Percentiles rank a stretch among this genome's conserved stretches.
Evolutionary conservation across 371 early-diverging fungal genomes (phyloP).

Genomic region (Rhizopus stolonifer): DNA sequence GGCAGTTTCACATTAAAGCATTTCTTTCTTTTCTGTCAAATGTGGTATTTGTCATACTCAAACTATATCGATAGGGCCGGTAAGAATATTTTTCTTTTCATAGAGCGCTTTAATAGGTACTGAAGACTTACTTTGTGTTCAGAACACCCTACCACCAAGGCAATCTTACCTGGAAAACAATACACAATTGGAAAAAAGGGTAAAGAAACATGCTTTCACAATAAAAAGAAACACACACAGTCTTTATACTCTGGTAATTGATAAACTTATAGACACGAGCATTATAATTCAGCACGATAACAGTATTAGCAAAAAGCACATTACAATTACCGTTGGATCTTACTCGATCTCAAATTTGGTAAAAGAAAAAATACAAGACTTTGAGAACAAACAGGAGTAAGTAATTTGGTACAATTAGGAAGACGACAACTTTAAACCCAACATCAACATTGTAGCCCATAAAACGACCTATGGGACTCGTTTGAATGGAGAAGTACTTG

Average conservation of each 20-base stretch:
- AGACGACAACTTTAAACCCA: neutral
- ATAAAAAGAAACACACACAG: neutral
- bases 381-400: neutral
- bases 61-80: neutral
- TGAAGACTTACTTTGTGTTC: neutral
- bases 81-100: neutral
- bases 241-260: neutral
- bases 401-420: neutral
- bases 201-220: neutral
- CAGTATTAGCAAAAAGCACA: constrained; percentile 1
- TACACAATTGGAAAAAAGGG: neutral
- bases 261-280: neutral
- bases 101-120: neutral
- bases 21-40: neutral
- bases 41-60: constrained; percentile 1
- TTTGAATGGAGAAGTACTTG: neutral
- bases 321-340: neutral
- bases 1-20: too few species aligned
- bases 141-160: neutral
- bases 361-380: neutral
- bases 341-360: neutral
- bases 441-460: neutral
- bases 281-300: neutral
- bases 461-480: neutral
- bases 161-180: neutral